Percentiles rank a stretch among this genome's conserved stretches.
Conservation (phyloP, 2,329 filamentous ascomycete genomes). For the Claviceps maximensis region DNA sequence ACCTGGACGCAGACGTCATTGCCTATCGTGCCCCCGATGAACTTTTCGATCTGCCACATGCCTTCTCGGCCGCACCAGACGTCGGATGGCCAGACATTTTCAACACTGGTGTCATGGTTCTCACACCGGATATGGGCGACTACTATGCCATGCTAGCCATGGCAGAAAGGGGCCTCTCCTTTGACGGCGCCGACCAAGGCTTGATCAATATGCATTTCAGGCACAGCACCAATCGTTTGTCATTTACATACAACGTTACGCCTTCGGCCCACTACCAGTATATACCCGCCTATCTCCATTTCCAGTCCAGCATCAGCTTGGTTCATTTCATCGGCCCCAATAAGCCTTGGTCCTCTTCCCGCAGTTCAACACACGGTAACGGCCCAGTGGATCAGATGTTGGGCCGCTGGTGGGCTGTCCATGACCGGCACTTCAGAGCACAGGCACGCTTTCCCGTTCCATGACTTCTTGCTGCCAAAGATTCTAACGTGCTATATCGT, state of each 20-base stretch:
- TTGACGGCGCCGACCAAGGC: conserved; percentile 94
- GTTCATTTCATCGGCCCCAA: conserved; percentile 88
- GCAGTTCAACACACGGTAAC: conserved; percentile 37
- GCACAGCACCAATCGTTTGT: conserved; percentile 70
- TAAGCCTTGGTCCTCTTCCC: conserved; percentile 74
- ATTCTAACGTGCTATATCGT: background rate
- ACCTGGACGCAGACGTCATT: conserved; percentile 90
- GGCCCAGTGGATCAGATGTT: conserved; percentile 72
- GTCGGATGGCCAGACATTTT: conserved; percentile 97
- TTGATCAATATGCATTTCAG: conserved; percentile 90
- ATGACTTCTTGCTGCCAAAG: background rate
- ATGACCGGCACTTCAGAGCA: conserved; percentile 68
- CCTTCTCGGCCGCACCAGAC: conserved; percentile 68
- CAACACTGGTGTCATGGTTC: conserved; percentile 94
- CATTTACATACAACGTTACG: conserved; percentile 95
- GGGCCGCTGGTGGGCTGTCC: conserved; percentile 85
- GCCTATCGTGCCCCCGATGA: conserved; percentile 84
- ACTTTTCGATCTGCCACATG: conserved; percentile 55
- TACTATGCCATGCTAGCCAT: conserved; percentile 76
- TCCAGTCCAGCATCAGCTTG: conserved; percentile 76
- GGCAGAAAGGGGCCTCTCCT: conserved; percentile 78
- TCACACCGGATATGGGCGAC: conserved; percentile 74
- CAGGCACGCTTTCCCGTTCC: conserved; percentile 25
- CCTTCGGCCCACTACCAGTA: conserved; percentile 97
- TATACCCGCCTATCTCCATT: conserved; percentile 85